Percentiles rank a stretch among this genome's conserved stretches.
These are phyloP conservation scores for Pistacia vera DNA, from an alignment of 345 rosid species.

Conservation along the genomic window DNA sequence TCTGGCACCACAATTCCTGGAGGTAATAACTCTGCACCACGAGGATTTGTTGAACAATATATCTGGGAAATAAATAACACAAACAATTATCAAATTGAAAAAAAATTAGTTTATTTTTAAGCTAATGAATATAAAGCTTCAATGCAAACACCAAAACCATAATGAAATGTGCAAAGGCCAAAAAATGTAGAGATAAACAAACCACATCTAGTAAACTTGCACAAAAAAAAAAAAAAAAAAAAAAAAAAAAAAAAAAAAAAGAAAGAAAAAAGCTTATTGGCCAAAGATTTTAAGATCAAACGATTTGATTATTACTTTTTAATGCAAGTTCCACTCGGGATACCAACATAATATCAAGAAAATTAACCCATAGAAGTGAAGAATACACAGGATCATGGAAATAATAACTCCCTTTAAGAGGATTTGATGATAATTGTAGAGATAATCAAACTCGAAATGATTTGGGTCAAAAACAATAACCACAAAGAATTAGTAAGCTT, in stretches of 20 bases:
- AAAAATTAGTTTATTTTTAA: slow-evolving; percentile 1
- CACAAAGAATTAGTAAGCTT: not conserved
- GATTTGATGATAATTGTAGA: slow-evolving; percentile 33
- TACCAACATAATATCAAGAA: not conserved
- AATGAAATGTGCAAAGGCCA: not conserved
- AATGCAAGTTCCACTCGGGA: not conserved
- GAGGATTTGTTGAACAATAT: slow-evolving; percentile 85
- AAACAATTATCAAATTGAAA: slow-evolving; percentile 9
- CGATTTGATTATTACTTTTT: not conserved
- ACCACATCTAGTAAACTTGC: not conserved
- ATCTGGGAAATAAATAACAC: slow-evolving; percentile 50
- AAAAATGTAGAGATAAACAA: not conserved
- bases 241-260: not conserved
- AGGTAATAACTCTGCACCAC: slow-evolving; percentile 89
- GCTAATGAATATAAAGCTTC: not conserved
- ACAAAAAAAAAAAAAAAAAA: not conserved
- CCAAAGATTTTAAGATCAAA: not conserved
- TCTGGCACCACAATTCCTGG: slow-evolving; percentile 82
- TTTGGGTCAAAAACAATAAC: not conserved
- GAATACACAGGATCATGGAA: slow-evolving; percentile 69
- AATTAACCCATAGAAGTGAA: not conserved
- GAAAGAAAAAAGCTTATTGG: not conserved
- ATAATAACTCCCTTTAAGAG: slow-evolving; percentile 78
- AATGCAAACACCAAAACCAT: not conserved
- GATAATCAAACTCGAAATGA: not conserved